These are phyloP conservation scores for Kuraishia molischiana DNA, from an alignment of 805 yeast species.

Conservation along the genomic window DNA sequence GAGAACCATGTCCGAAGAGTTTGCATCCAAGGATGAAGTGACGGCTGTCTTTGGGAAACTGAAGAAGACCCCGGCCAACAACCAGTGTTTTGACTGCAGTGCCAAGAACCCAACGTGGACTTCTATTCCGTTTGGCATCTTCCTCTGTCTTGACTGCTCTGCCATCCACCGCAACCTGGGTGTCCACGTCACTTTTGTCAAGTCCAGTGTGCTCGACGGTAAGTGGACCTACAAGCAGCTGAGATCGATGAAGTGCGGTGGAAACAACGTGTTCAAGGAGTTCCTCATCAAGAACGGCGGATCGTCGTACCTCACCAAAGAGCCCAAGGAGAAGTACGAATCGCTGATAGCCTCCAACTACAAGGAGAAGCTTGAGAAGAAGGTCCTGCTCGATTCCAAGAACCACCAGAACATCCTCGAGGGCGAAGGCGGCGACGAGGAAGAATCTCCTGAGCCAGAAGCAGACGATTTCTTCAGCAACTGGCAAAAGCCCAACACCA, in stretches of 20 bases:
- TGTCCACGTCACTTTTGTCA: constrained; percentile 91
- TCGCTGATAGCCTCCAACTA: constrained; percentile 73
- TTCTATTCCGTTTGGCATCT: constrained; percentile 90
- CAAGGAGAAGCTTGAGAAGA: constrained; percentile 67
- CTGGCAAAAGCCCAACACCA: constrained; percentile 71
- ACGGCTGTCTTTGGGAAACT: constrained; percentile 53
- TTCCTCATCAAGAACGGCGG: constrained; percentile 84
- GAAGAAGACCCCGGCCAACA: constrained; percentile 62
- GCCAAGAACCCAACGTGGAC: constrained; percentile 98
- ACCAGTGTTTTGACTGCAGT: constrained; percentile 84
- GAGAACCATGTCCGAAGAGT: constrained; percentile 31
- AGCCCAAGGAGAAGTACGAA: constrained; percentile 72
- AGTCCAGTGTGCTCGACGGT: constrained; percentile 75
- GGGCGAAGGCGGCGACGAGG: constrained; percentile 41
- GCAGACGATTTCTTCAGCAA: constrained; percentile 85
- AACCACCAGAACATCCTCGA: constrained; percentile 69
- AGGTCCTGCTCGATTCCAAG: constrained; percentile 54
- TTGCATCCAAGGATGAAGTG: constrained; percentile 64
- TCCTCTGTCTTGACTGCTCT: constrained; percentile 89
- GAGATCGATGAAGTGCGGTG: constrained; percentile 89
- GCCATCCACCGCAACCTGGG: constrained; percentile 95
- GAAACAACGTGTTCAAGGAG: constrained; percentile 79
- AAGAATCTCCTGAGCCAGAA: constrained; percentile 26
- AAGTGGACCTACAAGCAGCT: constrained; percentile 90
- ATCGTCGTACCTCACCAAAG: constrained; percentile 52